Evolutionary conservation across 768 basidiomycete species (phyloP), one percentile per base, ranked within the genome.

Genomic region (Postia placenta): DNA sequence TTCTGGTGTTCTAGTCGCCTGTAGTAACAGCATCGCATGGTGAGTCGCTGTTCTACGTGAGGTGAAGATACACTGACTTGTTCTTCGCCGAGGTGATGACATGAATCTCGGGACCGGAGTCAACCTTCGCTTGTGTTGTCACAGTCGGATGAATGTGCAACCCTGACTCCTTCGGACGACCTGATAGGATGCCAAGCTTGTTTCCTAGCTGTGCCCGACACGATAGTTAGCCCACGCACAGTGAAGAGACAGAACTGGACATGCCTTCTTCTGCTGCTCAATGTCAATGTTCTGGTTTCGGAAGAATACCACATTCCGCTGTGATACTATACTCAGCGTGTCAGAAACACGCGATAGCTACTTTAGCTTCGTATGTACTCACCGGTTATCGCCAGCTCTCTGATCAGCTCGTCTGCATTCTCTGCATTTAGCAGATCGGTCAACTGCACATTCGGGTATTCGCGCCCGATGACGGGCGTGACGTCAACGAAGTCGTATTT

Each of bases 301-400:
- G 71, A 85, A 80, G 66, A 85, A 85, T 4, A 83, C 79, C 40
- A 83, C 82, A 2, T 81, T 80, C 26, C 82, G 76, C 46, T 75
- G 75, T 24, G 71, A 73, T 30, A 74, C 69, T 36, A 69, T 2
- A 69, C 19, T 33, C 30, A 15, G 19, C 9, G 12, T 9, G 7
- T 11, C 12, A 15, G 12, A 11, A 17, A 39, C 19, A 6, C 6
- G 14, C 12, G 17, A 39, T 39, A 9, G 6, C 38, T 6, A 39
- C 6, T 39, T 9, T 6, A 9, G 19, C 9, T 9, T 6, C 20
- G 17, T 17, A 33, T 39, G 38, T 17, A 20, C 42, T 14, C 24
- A 42, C 42, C 19, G 42, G 24, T 42, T 11, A 42, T 69, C 0
- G 80, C 78, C 5, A 83, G 73, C 55, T 81, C 80, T 19, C 69